phyloP scores from a whole-genome alignment of 208 protist genomes.

The Naegleria fowleri region DNA sequence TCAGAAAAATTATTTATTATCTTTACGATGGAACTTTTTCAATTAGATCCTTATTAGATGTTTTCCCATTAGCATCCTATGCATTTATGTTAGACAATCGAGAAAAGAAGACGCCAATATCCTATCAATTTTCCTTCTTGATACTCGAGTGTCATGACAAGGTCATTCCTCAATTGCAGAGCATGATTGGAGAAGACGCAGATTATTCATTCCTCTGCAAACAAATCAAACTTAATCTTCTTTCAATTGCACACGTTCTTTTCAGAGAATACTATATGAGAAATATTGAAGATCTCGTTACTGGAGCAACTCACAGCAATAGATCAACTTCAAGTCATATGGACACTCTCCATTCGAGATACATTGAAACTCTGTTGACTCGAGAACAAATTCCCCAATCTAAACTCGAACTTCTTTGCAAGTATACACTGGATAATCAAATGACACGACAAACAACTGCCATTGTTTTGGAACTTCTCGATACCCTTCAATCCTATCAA shows the following conservation, averaged over 20 bases:
- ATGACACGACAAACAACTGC: background rate
- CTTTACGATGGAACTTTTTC: background rate
- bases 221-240: background rate
- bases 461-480: background rate
- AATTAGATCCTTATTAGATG: background rate
- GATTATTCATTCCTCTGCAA: background rate
- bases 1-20: background rate
- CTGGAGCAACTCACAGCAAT: background rate
- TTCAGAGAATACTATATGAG: constrained; percentile 8
- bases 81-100: background rate
- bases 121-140: background rate
- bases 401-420: background rate
- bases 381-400: background rate
- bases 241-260: background rate
- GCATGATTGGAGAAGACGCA: background rate
- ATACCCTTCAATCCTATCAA: background rate
- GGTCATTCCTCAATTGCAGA: background rate
- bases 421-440: background rate
- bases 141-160: background rate
- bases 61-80: background rate
- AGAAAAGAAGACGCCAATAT: background rate
- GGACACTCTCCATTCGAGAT: background rate
- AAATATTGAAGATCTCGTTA: background rate
- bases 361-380: background rate
- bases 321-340: background rate